Conservation (phyloP, 1,284 basidiomycete species). For the Coriolopsis trogii region DNA sequence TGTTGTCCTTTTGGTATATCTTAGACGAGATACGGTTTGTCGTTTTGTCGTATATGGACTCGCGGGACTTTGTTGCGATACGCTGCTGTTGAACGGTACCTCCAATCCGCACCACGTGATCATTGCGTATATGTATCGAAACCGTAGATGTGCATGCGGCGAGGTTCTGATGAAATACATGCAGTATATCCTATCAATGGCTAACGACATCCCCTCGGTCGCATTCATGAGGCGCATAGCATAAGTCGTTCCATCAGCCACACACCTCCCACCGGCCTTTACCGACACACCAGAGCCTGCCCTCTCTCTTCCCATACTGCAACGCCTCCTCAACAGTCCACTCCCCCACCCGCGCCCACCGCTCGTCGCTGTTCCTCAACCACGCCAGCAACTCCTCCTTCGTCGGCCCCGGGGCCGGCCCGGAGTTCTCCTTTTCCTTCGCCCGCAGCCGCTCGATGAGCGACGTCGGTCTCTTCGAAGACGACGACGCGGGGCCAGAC, state of each 20-base stretch:
- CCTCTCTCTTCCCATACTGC: slow-evolving; percentile 45
- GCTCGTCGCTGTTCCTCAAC: slow-evolving; percentile 53
- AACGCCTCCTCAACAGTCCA: slow-evolving; percentile 67
- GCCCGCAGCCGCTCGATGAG: slow-evolving; percentile 19
- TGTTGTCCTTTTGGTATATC: too few species aligned
- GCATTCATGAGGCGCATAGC: neutral
- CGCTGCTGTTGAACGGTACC: too few species aligned
- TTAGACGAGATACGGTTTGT: too few species aligned
- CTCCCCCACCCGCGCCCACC: slow-evolving; percentile 63
- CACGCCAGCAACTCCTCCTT: slow-evolving; percentile 50
- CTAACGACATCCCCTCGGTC: too few species aligned
- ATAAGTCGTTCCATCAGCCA: slow-evolving; percentile 25
- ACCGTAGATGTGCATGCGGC: too few species aligned
- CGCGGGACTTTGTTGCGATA: too few species aligned
- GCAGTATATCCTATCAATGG: too few species aligned
- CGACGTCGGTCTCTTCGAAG: slow-evolving; percentile 2
- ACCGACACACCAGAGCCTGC: slow-evolving; percentile 49
- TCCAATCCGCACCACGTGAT: too few species aligned
- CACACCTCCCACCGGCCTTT: slow-evolving; percentile 42
- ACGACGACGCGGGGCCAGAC: slow-evolving; percentile 1
- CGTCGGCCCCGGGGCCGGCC: slow-evolving; percentile 43
- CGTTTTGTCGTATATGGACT: too few species aligned
- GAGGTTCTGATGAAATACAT: too few species aligned
- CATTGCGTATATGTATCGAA: too few species aligned
- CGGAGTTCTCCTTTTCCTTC: slow-evolving; percentile 7